Base-by-base conservation (phyloP, 805 yeast species). In the Maudiozyma pseudohumilis region DNA sequence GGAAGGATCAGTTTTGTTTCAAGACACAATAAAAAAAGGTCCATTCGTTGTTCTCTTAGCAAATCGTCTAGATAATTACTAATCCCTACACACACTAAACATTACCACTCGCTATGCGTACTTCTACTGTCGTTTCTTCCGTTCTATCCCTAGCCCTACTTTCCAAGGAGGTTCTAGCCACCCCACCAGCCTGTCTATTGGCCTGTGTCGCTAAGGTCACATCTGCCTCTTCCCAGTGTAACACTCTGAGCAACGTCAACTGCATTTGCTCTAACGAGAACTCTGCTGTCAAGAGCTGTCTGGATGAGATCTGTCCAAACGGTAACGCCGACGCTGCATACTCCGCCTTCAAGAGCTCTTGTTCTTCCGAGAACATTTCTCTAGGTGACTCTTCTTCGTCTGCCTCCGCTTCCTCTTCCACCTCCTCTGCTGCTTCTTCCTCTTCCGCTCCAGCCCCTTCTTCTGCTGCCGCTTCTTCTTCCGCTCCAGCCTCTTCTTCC, bases 181-280 rank as follows among this genome's bases (percentile, higher is more conserved):
- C 89, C 39, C 92, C 95, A 36, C 95, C 96, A 43, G 95, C 96
- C 27, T 87, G 95, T 69, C 65, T 87, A 48, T 69, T 87, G 59
- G 94, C 95, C 29, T 86, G 95, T 73, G 89, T 83, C 41, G 72
- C 85, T 40, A 70, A 74, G 52, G 88, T 81, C 39, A 67, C 71
- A 44, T 72, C 72, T 57, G 44, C 49, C 5, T 69, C 77, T 12
- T 61, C 74, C 29, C 42, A 64, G 33, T 82, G 92, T 62, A 48
- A 64, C 41, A 66, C 77, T 40, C 59, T 85, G 59, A 73, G 72
- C 59, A 75, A 81, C 53, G 66, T 84, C 47, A 51, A 64, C 30
- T 86, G 95, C 68, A 63, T 82, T 50, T 83, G 94, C 63, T 59
- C 69, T 30, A 65, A 66, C 39, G 75, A 81, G 50, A 62, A 70